Conservation (phyloP, 169 alveolate genomes). For the Plasmodium chabaudi region DNA sequence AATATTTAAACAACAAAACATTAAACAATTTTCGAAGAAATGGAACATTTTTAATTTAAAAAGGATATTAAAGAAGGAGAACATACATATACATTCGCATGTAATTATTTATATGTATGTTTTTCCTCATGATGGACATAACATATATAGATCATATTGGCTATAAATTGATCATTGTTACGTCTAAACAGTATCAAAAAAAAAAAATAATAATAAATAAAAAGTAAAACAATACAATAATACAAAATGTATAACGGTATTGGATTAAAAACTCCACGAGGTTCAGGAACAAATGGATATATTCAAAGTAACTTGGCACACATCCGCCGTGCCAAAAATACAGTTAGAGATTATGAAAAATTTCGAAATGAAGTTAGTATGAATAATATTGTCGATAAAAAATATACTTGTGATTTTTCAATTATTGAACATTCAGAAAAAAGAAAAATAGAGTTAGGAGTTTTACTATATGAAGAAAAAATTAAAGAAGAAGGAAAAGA, state of each 20-base stretch:
- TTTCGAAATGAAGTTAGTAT: constrained; percentile 46
- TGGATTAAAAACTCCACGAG: constrained; percentile 87
- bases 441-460: constrained; percentile 72
- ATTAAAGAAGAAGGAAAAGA: constrained; percentile 43
- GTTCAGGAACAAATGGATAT: constrained; percentile 88
- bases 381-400: constrained; percentile 63
- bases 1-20: no score
- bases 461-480: constrained; percentile 65
- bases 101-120: no score
- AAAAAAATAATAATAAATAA: background rate
- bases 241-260: constrained; percentile 82
- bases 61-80: no score
- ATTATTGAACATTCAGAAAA: constrained; percentile 75
- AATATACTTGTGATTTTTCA: constrained; percentile 73
- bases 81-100: no score
- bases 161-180: no score
- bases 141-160: no score
- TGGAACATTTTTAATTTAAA: no score
- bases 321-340: constrained; percentile 65
- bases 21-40: no score
- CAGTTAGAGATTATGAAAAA: constrained; percentile 55
- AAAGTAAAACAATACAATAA: background rate
- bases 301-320: constrained; percentile 85
- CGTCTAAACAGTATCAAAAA: no score
- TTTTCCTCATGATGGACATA: no score